Evolutionary conservation across 306 rosid genomes (phyloP).

Genomic region (Quercus dentata): DNA sequence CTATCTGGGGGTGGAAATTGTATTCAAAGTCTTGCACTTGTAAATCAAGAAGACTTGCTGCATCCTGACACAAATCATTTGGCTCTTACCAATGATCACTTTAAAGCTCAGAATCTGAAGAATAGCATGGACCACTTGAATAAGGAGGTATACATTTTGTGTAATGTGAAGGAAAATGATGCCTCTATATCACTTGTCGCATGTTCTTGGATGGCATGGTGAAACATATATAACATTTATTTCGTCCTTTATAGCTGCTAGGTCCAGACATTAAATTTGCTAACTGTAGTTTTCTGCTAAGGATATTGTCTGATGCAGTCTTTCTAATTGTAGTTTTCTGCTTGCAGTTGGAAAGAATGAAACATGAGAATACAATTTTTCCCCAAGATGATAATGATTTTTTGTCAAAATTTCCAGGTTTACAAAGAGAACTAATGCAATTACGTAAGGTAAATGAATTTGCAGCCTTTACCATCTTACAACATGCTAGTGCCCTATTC

Average conservation of each 20-base stretch:
- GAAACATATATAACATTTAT: conserved; percentile 16
- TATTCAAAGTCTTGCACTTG: conserved; percentile 28
- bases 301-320: not conserved
- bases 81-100: conserved; percentile 44
- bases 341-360: conserved; percentile 89
- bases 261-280: not conserved
- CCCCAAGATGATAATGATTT: conserved; percentile 40
- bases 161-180: not conserved
- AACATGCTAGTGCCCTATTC: not conserved
- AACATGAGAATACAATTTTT: conserved; percentile 61
- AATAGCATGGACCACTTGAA: conserved; percentile 76
- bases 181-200: conserved; percentile 4
- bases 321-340: conserved; percentile 20
- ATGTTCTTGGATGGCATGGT: conserved; percentile 4
- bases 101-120: conserved; percentile 49
- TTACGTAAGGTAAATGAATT: conserved; percentile 61
- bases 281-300: conserved; percentile 5
- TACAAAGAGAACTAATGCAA: conserved; percentile 67
- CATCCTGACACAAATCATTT: conserved; percentile 43
- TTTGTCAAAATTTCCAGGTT: conserved; percentile 54
- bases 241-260: not conserved
- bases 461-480: conserved; percentile 11
- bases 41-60: conserved; percentile 38
- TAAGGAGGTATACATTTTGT: conserved; percentile 57
- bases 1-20: conserved; percentile 37